Base-by-base conservation (phyloP, 306 rosid genomes). In the Quercus wislizeni region DNA sequence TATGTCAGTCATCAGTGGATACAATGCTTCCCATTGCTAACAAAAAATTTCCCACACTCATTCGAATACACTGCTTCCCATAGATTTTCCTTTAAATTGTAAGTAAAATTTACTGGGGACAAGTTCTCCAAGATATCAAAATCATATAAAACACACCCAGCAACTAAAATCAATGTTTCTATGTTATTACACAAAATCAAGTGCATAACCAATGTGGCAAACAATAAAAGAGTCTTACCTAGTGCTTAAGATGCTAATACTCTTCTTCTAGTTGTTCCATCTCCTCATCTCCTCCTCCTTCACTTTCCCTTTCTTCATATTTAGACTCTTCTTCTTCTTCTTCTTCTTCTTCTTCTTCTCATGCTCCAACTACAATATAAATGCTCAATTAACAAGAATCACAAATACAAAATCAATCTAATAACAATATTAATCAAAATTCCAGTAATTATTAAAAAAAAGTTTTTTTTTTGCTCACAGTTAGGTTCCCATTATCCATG, bases 251-350 rank as follows among this genome's bases (percentile, higher is more conserved):
- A 78, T 82, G 85, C 84, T 69, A 81, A 67, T 88, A 91, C 82
- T 92, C 92, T 81, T 92, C 87, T 88, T 92, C 94, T 52, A 92
- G 96, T 31, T 90, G 87, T 76, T 88, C 95, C 92, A 94, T 78
- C 80, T 91, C 97, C 19, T 87, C 92, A 78, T 85, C 90, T 52
- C 74, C 6, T 33, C 6, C 35, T 33, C 35, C 35, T 33, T 33
- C 35, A 33, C 35, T 33, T 33, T 33, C 35, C 35, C 35, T 33
- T 33, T 33, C 35, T 33, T 33, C 6, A 33, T 33, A 33, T 5
- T 38, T 58, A 6, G 18, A 71, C 4, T 69, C 80, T 21, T 70
- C 80, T 2, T 77, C 78, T 15, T 79, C 87, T 8, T 72, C 78
- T 15, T 79, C 87, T 8, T 72, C 85, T 0, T 82, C 86, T 3